Percentiles rank a stretch among this genome's conserved stretches.
Conservation (phyloP, 2,329 filamentous ascomycete genomes). For the Thielaviopsis cerberus region DNA sequence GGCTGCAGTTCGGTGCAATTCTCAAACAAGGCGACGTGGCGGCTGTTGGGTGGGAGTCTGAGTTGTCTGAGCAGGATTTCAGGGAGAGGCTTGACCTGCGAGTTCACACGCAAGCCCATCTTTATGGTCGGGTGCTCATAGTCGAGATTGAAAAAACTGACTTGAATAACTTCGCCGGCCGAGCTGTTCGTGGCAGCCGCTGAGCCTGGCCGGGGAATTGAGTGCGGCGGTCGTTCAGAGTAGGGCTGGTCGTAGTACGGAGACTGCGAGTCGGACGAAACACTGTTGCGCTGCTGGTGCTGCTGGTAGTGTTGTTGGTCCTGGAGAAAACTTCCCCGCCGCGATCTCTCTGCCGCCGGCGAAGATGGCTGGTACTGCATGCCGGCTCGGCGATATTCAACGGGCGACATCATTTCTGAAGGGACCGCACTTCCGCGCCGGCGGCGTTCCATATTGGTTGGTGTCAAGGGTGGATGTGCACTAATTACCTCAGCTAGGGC, state of each 20-base stretch:
- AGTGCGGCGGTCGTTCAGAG: neutral
- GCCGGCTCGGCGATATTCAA: neutral
- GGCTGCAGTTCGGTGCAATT: neutral
- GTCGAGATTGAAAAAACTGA: constrained; percentile 7
- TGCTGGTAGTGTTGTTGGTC: neutral
- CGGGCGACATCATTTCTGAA: neutral
- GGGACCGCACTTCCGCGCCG: neutral
- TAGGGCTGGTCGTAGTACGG: neutral
- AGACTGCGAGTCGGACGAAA: neutral
- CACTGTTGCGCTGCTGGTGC: neutral
- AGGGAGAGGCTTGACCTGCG: neutral
- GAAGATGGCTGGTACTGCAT: neutral
- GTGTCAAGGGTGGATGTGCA: neutral
- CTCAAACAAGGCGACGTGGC: neutral
- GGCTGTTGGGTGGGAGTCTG: neutral
- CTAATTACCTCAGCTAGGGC: neutral
- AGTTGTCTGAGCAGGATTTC: constrained; percentile 1
- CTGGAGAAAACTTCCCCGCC: constrained; percentile 3
- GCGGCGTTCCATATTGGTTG: neutral
- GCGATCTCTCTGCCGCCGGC: neutral
- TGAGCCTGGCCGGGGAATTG: constrained; percentile 6
- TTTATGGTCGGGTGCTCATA: constrained; percentile 1
- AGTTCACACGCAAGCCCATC: neutral
- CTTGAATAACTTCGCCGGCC: constrained; percentile 1
- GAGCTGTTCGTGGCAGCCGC: constrained; percentile 11